Percentiles rank a stretch among this genome's conserved stretches.
Evolutionary conservation across 441 rosid genomes (phyloP).

Genomic region (Euphorbia celastroides): DNA sequence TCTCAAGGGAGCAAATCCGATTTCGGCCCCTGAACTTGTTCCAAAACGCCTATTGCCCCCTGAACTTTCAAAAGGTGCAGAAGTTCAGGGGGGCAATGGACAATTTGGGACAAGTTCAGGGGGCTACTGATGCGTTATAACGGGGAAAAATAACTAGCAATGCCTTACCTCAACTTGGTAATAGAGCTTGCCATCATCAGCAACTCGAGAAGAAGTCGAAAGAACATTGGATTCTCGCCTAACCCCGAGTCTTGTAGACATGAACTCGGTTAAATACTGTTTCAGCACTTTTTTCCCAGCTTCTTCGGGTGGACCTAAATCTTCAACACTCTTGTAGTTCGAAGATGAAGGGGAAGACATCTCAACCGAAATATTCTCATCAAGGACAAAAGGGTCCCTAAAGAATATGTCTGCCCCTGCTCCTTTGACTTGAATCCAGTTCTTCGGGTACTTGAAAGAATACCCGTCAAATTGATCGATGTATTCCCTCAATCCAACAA

Average conservation of each 20-base stretch:
- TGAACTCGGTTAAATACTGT: slow-evolving; percentile 90
- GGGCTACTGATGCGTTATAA: too few species aligned
- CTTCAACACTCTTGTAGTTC: slow-evolving; percentile 61
- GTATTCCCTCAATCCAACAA: slow-evolving; percentile 62
- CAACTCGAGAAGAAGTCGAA: slow-evolving; percentile 68
- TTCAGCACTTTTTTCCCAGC: slow-evolving; percentile 72
- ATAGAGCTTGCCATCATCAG: slow-evolving; percentile 84
- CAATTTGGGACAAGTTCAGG: not conserved
- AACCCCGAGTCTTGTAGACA: slow-evolving; percentile 93
- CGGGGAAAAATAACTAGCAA: not conserved
- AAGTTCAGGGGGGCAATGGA: too few species aligned
- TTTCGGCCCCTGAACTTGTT: too few species aligned
- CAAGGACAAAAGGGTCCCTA: slow-evolving; percentile 81
- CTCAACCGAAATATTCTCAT: slow-evolving; percentile 81
- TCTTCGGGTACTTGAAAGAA: slow-evolving; percentile 79
- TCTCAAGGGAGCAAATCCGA: not conserved
- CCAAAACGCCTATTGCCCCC: too few species aligned
- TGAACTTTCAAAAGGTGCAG: too few species aligned
- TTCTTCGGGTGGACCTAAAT: slow-evolving; percentile 78
- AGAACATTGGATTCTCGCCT: slow-evolving; percentile 63
- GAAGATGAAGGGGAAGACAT: slow-evolving; percentile 95
- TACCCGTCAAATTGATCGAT: slow-evolving; percentile 91
- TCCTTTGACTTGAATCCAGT: slow-evolving; percentile 89
- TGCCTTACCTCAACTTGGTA: slow-evolving; percentile 84
- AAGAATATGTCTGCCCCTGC: slow-evolving; percentile 95